Percentiles rank a stretch among this genome's conserved stretches.
Evolutionary conservation across 371 early-diverging fungal species (phyloP).

Genomic region (Mortierella sp.): DNA sequence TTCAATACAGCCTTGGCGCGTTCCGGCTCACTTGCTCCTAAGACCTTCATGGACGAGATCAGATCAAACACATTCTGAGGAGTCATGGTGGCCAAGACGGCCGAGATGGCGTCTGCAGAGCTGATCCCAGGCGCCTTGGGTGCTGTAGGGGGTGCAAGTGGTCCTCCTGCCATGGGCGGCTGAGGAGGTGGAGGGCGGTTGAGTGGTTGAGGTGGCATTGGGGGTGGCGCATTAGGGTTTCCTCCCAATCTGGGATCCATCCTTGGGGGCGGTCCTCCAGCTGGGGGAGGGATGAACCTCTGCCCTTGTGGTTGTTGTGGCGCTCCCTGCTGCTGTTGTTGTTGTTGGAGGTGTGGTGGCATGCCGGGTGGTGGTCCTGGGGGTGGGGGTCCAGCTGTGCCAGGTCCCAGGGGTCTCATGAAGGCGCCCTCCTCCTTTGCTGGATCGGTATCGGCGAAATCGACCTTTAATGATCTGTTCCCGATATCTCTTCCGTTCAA

Average conservation of each 20-base stretch:
- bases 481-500: constrained; percentile 87
- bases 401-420: constrained; percentile 43
- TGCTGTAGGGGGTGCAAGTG: constrained; percentile 20
- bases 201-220: constrained; percentile 25
- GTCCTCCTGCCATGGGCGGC: constrained; percentile 38
- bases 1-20: constrained; percentile 77
- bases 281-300: constrained; percentile 15
- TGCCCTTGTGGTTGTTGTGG: constrained; percentile 23
- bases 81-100: constrained; percentile 77
- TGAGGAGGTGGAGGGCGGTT: constrained; percentile 38
- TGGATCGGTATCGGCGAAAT: constrained; percentile 84
- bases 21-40: constrained; percentile 73
- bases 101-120: constrained; percentile 69
- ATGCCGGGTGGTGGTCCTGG: constrained; percentile 24
- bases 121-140: constrained; percentile 52
- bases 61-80: constrained; percentile 80
- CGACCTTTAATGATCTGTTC: constrained; percentile 86
- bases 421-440: constrained; percentile 44
- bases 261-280: constrained; percentile 21
- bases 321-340: constrained; percentile 49
- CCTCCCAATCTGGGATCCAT: constrained; percentile 49
- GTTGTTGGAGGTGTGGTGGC: constrained; percentile 47
- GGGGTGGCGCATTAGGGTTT: constrained; percentile 30
- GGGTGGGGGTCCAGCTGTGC: constrained; percentile 29
- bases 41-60: constrained; percentile 84